Percentiles rank a stretch among this genome's conserved stretches.
phyloP scores from a whole-genome alignment of 139 green algal genomes.

The Coelastrella sp. region DNA sequence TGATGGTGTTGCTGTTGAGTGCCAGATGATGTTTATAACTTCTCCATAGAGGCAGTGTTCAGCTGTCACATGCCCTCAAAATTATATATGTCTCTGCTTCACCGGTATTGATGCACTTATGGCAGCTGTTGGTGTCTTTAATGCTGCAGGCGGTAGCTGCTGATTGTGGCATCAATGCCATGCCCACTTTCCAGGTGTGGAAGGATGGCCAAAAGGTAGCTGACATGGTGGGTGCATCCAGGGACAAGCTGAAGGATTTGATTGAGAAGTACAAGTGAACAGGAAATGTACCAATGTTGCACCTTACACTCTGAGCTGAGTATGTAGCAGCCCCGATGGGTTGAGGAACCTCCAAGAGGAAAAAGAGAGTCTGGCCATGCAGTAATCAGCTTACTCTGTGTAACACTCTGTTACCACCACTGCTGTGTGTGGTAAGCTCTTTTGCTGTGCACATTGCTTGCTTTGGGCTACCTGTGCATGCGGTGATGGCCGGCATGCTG shows the following conservation, averaged over 20 bases:
- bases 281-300: not conserved
- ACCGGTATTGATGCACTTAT: not conserved
- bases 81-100: not conserved
- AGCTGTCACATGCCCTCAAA: not conserved
- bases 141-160: slow-evolving; percentile 67
- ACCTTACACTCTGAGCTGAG: not conserved
- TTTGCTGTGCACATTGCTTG: no score
- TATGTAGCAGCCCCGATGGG: not conserved
- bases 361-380: not conserved
- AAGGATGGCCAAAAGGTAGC: slow-evolving; percentile 74
- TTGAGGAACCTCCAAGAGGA: no score
- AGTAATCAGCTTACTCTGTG: not conserved
- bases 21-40: no score
- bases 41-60: no score
- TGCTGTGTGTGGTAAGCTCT: no score
- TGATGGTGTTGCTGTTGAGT: no score
- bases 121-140: not conserved
- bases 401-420: no score
- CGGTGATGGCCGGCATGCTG: not conserved
- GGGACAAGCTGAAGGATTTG: slow-evolving; percentile 73
- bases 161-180: slow-evolving; percentile 75
- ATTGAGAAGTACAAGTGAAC: slow-evolving; percentile 54
- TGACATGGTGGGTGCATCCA: slow-evolving; percentile 76
- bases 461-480: no score
- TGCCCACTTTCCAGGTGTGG: slow-evolving; percentile 91